Conservation (phyloP, 2,329 filamentous ascomycete species). For the Cladosporium austrohemisphaericum region DNA sequence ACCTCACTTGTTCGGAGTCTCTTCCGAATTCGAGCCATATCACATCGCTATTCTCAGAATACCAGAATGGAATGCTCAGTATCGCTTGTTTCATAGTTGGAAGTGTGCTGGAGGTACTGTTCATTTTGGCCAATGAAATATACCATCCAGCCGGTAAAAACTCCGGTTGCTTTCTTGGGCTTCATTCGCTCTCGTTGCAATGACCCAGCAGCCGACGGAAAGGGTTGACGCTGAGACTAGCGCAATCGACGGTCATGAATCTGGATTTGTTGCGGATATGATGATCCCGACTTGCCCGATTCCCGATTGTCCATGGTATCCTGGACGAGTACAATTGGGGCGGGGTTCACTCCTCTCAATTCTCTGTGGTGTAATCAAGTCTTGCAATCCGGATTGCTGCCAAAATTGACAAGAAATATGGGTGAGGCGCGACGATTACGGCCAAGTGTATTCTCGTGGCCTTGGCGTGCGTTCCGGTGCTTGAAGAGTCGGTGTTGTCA, state of each 20-base stretch:
- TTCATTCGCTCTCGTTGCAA: not conserved
- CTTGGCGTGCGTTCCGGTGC: not conserved
- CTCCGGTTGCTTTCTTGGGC: not conserved
- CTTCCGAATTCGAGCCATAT: not conserved
- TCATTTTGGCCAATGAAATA: not conserved
- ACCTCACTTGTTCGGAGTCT: conserved; percentile 13
- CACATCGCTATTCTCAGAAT: too few relatives aligned
- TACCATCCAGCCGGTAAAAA: not conserved
- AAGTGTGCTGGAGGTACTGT: too few relatives aligned
- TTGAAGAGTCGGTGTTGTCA: not conserved
- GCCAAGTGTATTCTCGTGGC: too few relatives aligned
- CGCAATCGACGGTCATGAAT: not conserved
- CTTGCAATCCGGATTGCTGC: not conserved
- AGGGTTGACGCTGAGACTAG: not conserved
- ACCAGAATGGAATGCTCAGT: too few relatives aligned
- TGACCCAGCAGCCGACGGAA: not conserved
- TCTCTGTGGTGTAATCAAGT: not conserved
- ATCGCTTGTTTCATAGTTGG: too few relatives aligned
- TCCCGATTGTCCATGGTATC: not conserved
- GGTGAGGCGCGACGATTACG: too few relatives aligned
- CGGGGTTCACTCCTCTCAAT: conserved; percentile 5
- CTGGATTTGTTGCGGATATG: not conserved
- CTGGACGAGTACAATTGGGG: conserved; percentile 4
- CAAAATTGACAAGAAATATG: too few relatives aligned
- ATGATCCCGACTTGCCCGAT: conserved; percentile 5